Evolutionary conservation across 495 filamentous ascomycete species (phyloP).

Genomic region (Annulohypoxylon moriforme): DNA sequence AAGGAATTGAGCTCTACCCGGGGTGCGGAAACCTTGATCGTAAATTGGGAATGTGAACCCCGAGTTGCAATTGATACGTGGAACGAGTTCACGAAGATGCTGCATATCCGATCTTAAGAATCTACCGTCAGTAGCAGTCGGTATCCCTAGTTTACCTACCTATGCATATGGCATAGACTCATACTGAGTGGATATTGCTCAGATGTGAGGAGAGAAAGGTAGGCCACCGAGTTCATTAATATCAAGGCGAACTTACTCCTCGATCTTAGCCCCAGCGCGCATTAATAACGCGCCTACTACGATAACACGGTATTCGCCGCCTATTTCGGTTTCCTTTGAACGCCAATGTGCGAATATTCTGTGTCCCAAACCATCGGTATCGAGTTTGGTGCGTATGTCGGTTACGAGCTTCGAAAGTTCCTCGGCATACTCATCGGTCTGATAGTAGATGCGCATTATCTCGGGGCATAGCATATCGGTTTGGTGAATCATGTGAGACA

Average conservation of each 20-base stretch:
- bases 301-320: slow-evolving; percentile 27
- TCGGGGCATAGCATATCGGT: neutral
- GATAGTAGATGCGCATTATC: neutral
- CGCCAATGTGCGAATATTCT: slow-evolving; percentile 16
- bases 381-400: neutral
- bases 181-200: neutral
- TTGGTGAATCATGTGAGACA: neutral
- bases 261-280: slow-evolving; percentile 32
- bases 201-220: neutral
- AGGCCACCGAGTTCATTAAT: neutral
- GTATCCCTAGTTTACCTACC: neutral
- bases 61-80: slow-evolving; percentile 14
- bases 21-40: slow-evolving; percentile 33
- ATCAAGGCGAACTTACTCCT: slow-evolving; percentile 7
- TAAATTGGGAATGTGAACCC: neutral
- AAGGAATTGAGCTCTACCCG: slow-evolving; percentile 36
- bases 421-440: neutral
- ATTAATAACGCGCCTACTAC: slow-evolving; percentile 36
- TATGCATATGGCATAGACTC: neutral
- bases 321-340: neutral
- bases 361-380: slow-evolving; percentile 5
- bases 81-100: slow-evolving; percentile 19
- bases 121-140: neutral
- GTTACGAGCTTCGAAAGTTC: neutral
- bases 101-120: slow-evolving; percentile 19